Conservation (phyloP, 805 yeast species). For the Vanderwaltozyma verrucispora region DNA sequence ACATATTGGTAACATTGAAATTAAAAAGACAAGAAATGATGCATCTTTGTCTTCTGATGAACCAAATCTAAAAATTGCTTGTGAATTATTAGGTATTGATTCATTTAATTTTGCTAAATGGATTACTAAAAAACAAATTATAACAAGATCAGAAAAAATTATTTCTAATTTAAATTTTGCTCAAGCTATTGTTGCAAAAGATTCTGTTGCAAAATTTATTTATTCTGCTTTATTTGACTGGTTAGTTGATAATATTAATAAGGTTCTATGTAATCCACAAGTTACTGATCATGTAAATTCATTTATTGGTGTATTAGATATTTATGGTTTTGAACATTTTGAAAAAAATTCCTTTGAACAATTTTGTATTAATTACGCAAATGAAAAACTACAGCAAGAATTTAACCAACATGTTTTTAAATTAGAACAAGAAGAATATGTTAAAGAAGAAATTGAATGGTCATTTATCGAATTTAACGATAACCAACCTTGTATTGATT, state of each 20-base stretch:
- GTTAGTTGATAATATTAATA: conserved; percentile 78
- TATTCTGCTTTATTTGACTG: conserved; percentile 91
- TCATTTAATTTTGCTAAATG: conserved; percentile 70
- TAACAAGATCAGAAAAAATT: conserved; percentile 87
- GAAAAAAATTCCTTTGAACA: conserved; percentile 92
- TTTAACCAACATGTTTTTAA: conserved; percentile 96
- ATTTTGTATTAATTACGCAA: conserved; percentile 93
- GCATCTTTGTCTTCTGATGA: conserved; percentile 79
- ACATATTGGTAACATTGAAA: conserved; percentile 86
- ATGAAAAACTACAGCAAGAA: conserved; percentile 94
- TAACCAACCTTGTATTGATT: conserved; percentile 90
- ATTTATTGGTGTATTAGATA: conserved; percentile 94
- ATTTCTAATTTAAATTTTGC: conserved; percentile 69
- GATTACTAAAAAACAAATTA: conserved; percentile 86
- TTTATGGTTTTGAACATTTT: conserved; percentile 95
- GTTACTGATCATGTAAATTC: conserved; percentile 48
- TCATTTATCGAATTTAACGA: conserved; percentile 91
- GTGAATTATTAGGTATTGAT: conserved; percentile 75
- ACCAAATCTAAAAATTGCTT: conserved; percentile 70
- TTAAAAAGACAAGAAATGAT: conserved; percentile 74
- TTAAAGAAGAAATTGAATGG: conserved; percentile 91
- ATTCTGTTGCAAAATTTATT: conserved; percentile 92
- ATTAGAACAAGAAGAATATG: conserved; percentile 91
- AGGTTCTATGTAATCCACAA: conserved; percentile 69
- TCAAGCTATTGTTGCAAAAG: conserved; percentile 86